phyloP scores from a whole-genome alignment of 2,329 filamentous ascomycete genomes.

The Didymella glomerata region DNA sequence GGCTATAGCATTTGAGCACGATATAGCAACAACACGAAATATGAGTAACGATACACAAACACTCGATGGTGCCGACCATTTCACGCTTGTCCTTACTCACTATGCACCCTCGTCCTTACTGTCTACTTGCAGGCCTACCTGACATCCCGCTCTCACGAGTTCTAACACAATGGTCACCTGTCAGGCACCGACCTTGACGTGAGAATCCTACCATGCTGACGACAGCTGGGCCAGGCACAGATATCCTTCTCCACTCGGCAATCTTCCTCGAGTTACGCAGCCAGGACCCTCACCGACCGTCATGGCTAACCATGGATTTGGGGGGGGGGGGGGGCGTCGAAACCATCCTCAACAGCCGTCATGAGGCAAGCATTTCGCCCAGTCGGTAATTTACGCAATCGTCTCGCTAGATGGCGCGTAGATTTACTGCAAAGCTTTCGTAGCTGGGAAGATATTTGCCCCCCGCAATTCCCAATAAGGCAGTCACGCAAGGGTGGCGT shows the following conservation, averaged over 20 bases:
- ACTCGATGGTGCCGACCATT: not conserved
- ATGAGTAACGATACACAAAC: not conserved
- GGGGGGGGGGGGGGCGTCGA: no score
- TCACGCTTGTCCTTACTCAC: not conserved
- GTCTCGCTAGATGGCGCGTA: not conserved
- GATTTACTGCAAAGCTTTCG: not conserved
- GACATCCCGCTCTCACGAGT: not conserved
- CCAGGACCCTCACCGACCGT: not conserved
- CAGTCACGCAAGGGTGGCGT: not conserved
- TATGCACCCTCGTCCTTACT: not conserved
- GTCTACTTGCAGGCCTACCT: no score
- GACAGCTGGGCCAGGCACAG: not conserved
- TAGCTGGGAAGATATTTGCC: not conserved
- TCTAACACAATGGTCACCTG: not conserved
- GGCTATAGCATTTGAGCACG: not conserved
- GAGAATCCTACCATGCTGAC: not conserved
- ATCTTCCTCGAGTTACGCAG: not conserved
- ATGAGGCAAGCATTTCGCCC: not conserved
- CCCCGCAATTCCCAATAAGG: not conserved
- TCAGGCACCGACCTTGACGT: not conserved
- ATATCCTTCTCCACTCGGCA: not conserved
- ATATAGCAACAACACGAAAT: constrained; percentile 1
- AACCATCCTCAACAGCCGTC: not conserved
- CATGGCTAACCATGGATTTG: not conserved
- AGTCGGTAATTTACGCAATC: not conserved